phyloP scores from a whole-genome alignment of 306 rosid species.

The Mimosa pudica region DNA sequence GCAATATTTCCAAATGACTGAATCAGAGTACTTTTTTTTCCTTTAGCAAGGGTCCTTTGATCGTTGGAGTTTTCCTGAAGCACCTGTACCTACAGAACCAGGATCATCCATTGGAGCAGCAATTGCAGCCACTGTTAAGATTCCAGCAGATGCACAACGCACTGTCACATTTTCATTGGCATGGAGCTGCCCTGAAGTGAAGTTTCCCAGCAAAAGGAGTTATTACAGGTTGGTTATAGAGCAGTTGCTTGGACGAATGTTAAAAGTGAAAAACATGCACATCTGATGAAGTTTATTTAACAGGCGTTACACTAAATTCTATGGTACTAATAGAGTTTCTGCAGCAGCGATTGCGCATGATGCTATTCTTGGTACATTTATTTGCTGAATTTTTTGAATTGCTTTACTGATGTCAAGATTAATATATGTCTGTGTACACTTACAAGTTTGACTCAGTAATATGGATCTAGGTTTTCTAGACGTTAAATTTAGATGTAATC shows the following conservation, averaged over 20 bases:
- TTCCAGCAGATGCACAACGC: constrained; percentile 67
- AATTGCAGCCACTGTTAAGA: constrained; percentile 77
- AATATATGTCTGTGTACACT: neutral
- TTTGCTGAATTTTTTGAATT: constrained; percentile 29
- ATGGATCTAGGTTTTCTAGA: constrained; percentile 15
- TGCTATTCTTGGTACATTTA: constrained; percentile 77
- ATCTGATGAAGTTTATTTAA: constrained; percentile 37
- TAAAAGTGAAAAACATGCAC: constrained; percentile 23
- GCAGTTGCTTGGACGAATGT: constrained; percentile 30
- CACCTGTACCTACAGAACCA: constrained; percentile 61
- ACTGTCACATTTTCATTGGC: constrained; percentile 86
- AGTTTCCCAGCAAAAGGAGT: constrained; percentile 60
- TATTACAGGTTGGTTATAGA: constrained; percentile 71
- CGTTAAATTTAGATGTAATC: constrained; percentile 26
- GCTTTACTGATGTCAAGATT: neutral
- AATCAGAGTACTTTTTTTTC: constrained; percentile 31
- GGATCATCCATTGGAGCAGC: constrained; percentile 98
- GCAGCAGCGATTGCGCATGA: constrained; percentile 86
- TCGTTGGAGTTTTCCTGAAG: constrained; percentile 50
- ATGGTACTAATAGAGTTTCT: constrained; percentile 72
- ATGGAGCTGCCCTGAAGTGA: constrained; percentile 93
- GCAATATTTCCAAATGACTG: constrained; percentile 34
- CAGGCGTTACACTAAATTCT: constrained; percentile 97
- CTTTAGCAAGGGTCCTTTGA: constrained; percentile 87
- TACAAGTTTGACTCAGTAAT: constrained; percentile 26